Conservation (phyloP, 805 yeast species). For the Scheffersomyces amazonensis region DNA sequence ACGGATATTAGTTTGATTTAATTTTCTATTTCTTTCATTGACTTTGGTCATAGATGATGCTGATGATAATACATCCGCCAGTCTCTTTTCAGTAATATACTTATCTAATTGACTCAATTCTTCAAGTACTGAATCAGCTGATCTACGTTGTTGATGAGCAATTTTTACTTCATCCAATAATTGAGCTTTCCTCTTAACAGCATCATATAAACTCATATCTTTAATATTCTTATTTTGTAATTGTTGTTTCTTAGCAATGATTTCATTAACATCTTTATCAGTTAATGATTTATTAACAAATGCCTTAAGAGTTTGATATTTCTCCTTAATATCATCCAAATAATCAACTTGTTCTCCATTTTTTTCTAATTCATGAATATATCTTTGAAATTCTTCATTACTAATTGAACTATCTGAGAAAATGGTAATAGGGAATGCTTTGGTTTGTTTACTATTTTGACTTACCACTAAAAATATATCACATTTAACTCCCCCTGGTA, state of each 20-base stretch:
- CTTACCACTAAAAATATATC: slow-evolving; percentile 64
- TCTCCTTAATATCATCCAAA: slow-evolving; percentile 59
- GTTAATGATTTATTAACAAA: slow-evolving; percentile 69
- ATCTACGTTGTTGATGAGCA: slow-evolving; percentile 59
- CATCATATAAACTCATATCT: slow-evolving; percentile 41
- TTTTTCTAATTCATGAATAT: slow-evolving; percentile 56
- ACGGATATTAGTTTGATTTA: slow-evolving; percentile 73
- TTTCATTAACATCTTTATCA: slow-evolving; percentile 70
- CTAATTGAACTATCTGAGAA: slow-evolving; percentile 78
- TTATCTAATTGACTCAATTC: background rate
- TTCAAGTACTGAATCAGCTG: background rate
- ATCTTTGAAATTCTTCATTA: slow-evolving; percentile 69
- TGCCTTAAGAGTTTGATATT: slow-evolving; percentile 56
- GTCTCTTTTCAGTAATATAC: background rate
- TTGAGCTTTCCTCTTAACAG: slow-evolving; percentile 71
- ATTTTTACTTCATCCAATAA: slow-evolving; percentile 71
- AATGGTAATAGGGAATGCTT: slow-evolving; percentile 71
- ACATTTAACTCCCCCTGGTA: slow-evolving; percentile 39
- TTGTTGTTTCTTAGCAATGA: slow-evolving; percentile 69
- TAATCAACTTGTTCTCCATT: slow-evolving; percentile 61
- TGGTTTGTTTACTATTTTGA: slow-evolving; percentile 74
- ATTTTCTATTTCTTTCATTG: slow-evolving; percentile 80
- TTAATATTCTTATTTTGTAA: slow-evolving; percentile 42
- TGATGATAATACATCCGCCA: slow-evolving; percentile 36
- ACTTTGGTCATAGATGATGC: slow-evolving; percentile 55